Base-by-base conservation (phyloP, 192 early-diverging fungal species). In the Umbelopsis vinacea region DNA sequence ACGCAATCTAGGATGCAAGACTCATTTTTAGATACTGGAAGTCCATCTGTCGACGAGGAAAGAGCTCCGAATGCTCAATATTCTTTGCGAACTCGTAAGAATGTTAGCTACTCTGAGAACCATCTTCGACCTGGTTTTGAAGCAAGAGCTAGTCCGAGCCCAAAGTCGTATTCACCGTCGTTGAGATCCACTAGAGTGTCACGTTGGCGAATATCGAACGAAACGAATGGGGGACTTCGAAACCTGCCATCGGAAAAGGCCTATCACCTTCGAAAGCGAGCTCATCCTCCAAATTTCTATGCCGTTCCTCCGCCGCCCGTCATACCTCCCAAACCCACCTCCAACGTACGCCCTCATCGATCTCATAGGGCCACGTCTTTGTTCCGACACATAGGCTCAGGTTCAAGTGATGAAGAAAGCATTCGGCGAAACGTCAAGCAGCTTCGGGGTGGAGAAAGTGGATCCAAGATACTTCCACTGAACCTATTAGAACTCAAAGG, bases 351-450 rank as follows among this genome's bases (percentile, higher is more conserved):
- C 7, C 33, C 57, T 35, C 57, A 63, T 14, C 57, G 57, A 29
- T 35, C 57, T 14, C 17, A 29, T 6, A 22, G 57, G 6, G 26
- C 24, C 1, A 19, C 33, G 15, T 63, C 57, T 19, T 12, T 63
- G 35, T 63, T 29, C 33, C 57, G 57, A 1, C 57, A 63, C 11
- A 19, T 35, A 17, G 57, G 57, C 23, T 63, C 57, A 37, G 57
- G 57, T 3, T 63, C 57, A 63, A 63, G 57, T 37, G 57, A 63
- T 19, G 57, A 63, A 63, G 57, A 63, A 63, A 63, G 57, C 17
- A 19, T 63, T 15, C 26, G 57, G 14, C 33, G 57, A 37, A 63
- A 63, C 19, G 57, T 63, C 2, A 63, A 63, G 33, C 57, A 63
- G n/a, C 33, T 63, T 37, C 57, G 57, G 2, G 57, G 29, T n/a